Evolutionary conservation across 2,329 filamentous ascomycete species (phyloP).

Genomic region (Epichloe coenophiala): DNA sequence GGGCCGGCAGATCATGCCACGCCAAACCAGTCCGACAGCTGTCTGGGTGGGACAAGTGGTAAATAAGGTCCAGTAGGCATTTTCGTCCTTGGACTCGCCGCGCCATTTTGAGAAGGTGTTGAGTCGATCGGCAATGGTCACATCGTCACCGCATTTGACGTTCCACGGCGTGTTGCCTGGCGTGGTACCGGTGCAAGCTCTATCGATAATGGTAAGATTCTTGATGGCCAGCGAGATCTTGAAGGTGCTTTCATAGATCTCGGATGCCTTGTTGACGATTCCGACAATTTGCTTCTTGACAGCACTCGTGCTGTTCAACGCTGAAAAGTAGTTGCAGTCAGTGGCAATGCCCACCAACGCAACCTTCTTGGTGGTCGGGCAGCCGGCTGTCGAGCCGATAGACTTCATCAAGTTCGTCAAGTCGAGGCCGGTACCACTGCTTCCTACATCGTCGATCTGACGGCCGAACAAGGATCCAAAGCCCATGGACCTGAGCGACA

Average conservation of each 20-base stretch:
- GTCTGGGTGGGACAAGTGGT: constrained; percentile 69
- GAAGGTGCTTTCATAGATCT: constrained; percentile 79
- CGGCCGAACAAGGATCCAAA: constrained; percentile 57
- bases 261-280: constrained; percentile 75
- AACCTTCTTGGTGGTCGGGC: constrained; percentile 79
- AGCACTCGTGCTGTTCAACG: constrained; percentile 50
- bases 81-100: constrained; percentile 59
- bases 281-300: constrained; percentile 64
- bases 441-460: constrained; percentile 57
- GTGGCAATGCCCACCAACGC: constrained; percentile 85
- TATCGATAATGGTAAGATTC: constrained; percentile 67
- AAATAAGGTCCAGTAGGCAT: constrained; percentile 88
- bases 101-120: constrained; percentile 86
- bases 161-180: constrained; percentile 70
- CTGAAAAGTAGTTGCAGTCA: constrained; percentile 74
- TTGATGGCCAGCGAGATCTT: constrained; percentile 87
- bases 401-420: constrained; percentile 55
- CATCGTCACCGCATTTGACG: constrained; percentile 49
- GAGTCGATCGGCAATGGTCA: constrained; percentile 61
- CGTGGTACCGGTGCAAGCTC: constrained; percentile 58
- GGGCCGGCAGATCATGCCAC: constrained; percentile 67
- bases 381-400: constrained; percentile 75
- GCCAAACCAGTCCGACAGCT: constrained; percentile 86
- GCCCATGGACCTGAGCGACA: constrained; percentile 44
- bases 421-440: constrained; percentile 56